These are phyloP conservation scores for Emmonsia crescens DNA, from an alignment of 2,329 filamentous ascomycete species.

Conservation along the genomic window DNA sequence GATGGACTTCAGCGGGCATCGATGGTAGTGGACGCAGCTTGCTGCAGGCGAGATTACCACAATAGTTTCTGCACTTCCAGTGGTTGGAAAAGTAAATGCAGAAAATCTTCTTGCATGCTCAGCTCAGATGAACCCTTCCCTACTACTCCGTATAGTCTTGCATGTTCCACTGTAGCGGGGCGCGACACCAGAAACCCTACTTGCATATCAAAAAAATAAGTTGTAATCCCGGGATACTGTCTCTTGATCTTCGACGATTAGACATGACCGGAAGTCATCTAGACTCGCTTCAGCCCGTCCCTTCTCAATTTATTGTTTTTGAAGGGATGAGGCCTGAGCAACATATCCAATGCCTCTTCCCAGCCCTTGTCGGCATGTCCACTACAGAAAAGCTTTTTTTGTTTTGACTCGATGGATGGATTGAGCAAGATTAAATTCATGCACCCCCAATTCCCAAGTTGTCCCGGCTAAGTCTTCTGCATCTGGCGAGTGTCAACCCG, in stretches of 20 bases:
- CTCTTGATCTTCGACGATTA: neutral
- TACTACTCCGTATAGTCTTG: neutral
- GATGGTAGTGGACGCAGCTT: neutral
- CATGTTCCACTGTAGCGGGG: neutral
- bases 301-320: neutral
- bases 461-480: neutral
- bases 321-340: neutral
- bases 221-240: neutral
- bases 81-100: neutral
- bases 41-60: slow-evolving; percentile 2
- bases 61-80: neutral
- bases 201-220: neutral
- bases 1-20: neutral
- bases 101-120: neutral
- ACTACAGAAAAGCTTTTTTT: neutral
- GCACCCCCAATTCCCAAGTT: neutral
- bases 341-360: neutral
- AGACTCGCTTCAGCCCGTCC: neutral
- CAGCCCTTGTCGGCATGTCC: neutral
- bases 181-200: neutral
- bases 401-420: neutral
- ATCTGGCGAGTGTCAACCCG: neutral
- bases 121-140: neutral
- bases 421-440: neutral
- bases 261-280: neutral